Evolutionary conservation across 2,329 filamentous ascomycete species (phyloP).

Genomic region (Fusarium foetens): DNA sequence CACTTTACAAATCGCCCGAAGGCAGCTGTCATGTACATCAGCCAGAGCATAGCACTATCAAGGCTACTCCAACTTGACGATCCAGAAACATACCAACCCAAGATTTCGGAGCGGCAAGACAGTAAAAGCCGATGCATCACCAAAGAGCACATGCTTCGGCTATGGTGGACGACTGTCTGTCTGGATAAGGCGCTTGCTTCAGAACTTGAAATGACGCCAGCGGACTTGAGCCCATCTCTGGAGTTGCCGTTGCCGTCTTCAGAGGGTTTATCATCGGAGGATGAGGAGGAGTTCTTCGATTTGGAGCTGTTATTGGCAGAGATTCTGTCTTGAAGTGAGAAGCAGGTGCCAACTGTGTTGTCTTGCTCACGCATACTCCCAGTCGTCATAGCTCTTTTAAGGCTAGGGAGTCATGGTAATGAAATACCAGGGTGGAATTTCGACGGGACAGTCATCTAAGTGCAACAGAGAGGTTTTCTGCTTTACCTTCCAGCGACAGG

Average conservation of each 20-base stretch:
- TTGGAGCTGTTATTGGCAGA: not conserved
- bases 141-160: not conserved
- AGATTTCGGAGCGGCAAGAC: rapidly evolving
- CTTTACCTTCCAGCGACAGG: not conserved
- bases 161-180: not conserved
- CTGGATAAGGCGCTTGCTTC: not conserved
- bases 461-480: rapidly evolving
- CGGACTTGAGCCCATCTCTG: rapidly evolving
- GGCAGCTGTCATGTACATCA: not conserved
- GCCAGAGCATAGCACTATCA: not conserved
- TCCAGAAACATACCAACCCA: rapidly evolving
- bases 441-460: rapidly evolving
- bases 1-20: not conserved
- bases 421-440: not conserved
- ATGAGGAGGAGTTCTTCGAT: not conserved
- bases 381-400: rapidly evolving
- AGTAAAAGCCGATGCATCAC: rapidly evolving
- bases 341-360: no score
- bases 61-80: not conserved
- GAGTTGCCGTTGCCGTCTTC: not conserved
- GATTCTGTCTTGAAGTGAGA: not conserved
- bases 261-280: rapidly evolving
- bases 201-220: not conserved
- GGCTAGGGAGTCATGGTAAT: not conserved
- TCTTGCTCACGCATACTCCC: rapidly evolving